Conservation (phyloP, 768 basidiomycete species). For the Macrolepiota dolichaula region DNA sequence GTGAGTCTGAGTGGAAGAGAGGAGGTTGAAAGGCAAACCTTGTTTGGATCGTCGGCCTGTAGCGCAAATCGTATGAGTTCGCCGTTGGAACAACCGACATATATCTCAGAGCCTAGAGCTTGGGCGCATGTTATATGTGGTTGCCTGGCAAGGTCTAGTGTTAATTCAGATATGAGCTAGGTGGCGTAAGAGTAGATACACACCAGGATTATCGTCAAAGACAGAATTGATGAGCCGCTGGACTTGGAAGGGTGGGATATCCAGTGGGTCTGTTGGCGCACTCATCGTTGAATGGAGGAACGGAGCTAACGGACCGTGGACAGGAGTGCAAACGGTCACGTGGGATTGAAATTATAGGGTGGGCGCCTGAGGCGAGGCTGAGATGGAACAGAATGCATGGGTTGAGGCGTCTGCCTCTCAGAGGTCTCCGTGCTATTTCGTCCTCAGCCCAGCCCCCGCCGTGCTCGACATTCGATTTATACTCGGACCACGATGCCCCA, state of each 20-base stretch:
- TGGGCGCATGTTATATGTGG: conserved; percentile 43
- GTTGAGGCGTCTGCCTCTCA: background rate
- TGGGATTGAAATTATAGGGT: background rate
- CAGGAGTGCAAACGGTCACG: background rate
- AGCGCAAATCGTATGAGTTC: conserved; percentile 78
- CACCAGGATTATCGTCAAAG: conserved; percentile 1
- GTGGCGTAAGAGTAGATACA: background rate
- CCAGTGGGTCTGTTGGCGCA: conserved; percentile 15
- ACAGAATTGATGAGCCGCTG: conserved; percentile 36
- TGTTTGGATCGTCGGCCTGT: conserved; percentile 51
- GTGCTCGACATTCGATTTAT: background rate
- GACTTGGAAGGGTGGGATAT: conserved; percentile 57
- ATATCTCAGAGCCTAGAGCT: conserved; percentile 80
- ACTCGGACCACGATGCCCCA: background rate
- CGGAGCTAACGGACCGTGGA: background rate
- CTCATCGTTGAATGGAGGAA: background rate
- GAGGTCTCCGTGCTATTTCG: background rate
- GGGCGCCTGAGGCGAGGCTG: background rate
- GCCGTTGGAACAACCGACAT: conserved; percentile 83
- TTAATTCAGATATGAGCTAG: conserved; percentile 8
- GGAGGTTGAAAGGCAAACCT: conserved; percentile 28
- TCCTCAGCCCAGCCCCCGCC: background rate
- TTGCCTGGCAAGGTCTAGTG: background rate
- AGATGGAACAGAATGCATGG: background rate
- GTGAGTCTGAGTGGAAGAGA: background rate